Evolutionary conservation across 2,329 filamentous ascomycete genomes (phyloP).

Genomic region (Elsinoe necatrix): DNA sequence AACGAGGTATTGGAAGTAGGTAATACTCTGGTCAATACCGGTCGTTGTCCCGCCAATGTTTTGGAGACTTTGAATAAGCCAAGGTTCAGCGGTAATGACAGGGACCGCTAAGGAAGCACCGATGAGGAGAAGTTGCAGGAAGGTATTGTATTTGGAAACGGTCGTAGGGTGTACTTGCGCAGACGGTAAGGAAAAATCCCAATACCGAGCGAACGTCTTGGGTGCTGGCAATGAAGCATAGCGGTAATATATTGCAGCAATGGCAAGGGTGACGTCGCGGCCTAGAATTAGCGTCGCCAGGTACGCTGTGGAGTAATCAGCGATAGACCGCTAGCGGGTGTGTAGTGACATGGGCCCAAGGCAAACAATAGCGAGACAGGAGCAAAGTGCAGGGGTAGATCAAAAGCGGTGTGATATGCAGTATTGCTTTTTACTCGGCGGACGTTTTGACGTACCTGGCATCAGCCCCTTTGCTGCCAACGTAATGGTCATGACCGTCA

Average conservation of each 20-base stretch:
- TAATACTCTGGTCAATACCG: conserved; percentile 28
- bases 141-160: conserved; percentile 86
- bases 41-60: conserved; percentile 15
- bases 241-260: conserved; percentile 88
- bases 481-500: conserved; percentile 85
- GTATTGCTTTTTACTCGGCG: conserved; percentile 3
- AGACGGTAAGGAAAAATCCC: conserved; percentile 90
- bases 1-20: conserved; percentile 61
- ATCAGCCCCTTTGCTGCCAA: conserved; percentile 74
- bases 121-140: conserved; percentile 78
- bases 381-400: not conserved
- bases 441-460: conserved; percentile 50
- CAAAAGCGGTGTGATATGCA: not conserved
- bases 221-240: conserved; percentile 90
- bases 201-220: conserved; percentile 87
- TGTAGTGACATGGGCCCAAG: not conserved
- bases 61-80: conserved; percentile 1
- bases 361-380: not conserved
- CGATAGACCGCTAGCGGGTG: not conserved
- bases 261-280: conserved; percentile 70
- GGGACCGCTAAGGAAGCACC: conserved; percentile 76
- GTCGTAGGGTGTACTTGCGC: conserved; percentile 76
- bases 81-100: conserved; percentile 42
- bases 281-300: conserved; percentile 85
- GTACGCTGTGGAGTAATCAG: conserved; percentile 51